Percentiles rank a stretch among this genome's conserved stretches.
Evolutionary conservation across 192 early-diverging fungal species (phyloP).

Genomic region (Powellomyces hirtus): DNA sequence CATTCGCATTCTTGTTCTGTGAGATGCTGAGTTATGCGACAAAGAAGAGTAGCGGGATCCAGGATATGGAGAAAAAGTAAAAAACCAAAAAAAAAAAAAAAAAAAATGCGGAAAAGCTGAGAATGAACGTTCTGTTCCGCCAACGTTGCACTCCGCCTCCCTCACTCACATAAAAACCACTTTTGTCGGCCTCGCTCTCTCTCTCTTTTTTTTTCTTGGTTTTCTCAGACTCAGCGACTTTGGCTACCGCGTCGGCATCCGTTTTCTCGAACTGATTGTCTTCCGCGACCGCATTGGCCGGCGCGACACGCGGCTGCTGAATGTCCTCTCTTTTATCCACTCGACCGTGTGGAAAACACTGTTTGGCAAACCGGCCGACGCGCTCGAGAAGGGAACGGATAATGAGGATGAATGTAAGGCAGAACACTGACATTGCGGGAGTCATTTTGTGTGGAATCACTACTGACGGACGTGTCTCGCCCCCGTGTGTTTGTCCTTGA

Average conservation of each 20-base stretch:
- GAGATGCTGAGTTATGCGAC: slow-evolving; percentile 98
- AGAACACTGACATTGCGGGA: too few relatives aligned
- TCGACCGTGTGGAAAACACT: slow-evolving; percentile 90
- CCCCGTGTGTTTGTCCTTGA: too few relatives aligned
- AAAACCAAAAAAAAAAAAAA: too few relatives aligned
- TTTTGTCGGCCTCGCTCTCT: background rate
- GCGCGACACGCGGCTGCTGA: slow-evolving; percentile 85
- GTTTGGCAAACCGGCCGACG: slow-evolving; percentile 96
- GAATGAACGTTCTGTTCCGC: too few relatives aligned
- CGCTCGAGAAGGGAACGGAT: slow-evolving; percentile 93
- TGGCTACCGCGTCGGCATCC: slow-evolving; percentile 90
- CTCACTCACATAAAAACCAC: background rate
- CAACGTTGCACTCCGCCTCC: background rate
- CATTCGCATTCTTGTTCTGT: slow-evolving; percentile 88
- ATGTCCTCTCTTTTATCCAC: slow-evolving; percentile 91
- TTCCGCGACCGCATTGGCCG: slow-evolving; percentile 87
- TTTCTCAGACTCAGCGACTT: slow-evolving; percentile 75
- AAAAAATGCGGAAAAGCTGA: too few relatives aligned
- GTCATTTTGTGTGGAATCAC: too few relatives aligned
- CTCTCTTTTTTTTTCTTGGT: too few relatives aligned
- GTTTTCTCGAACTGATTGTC: slow-evolving; percentile 82
- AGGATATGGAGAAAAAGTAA: slow-evolving; percentile 95
- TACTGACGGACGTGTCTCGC: too few relatives aligned
- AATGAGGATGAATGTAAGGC: slow-evolving; percentile 92
- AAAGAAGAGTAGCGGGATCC: slow-evolving; percentile 89